These are phyloP conservation scores for Danielozyma ontarioensis DNA, from an alignment of 805 yeast genomes.

Conservation along the genomic window DNA sequence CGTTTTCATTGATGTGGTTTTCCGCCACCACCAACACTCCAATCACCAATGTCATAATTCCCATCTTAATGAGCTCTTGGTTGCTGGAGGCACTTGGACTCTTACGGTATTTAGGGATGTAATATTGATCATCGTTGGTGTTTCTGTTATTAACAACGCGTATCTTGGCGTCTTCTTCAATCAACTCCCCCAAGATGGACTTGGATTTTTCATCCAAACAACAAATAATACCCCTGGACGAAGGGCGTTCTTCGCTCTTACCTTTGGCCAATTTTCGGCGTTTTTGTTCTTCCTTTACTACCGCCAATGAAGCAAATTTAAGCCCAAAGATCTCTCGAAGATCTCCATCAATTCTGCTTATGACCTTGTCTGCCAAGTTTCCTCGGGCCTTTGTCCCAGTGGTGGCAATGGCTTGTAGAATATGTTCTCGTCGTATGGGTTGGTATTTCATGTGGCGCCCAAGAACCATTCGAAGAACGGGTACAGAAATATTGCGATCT, in stretches of 20 bases:
- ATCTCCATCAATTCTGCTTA: conserved; percentile 10
- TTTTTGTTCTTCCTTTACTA: conserved; percentile 1
- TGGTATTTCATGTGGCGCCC: conserved; percentile 17
- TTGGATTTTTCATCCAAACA: conserved; percentile 14
- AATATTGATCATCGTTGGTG: conserved; percentile 12
- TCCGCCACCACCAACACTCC: conserved; percentile 25
- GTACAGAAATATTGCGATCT: too few relatives aligned
- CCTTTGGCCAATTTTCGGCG: background rate
- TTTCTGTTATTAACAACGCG: conserved; percentile 5
- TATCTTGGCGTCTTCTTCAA: conserved; percentile 9
- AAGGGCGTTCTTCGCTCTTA: conserved; percentile 1
- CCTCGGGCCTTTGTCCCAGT: conserved; percentile 1
- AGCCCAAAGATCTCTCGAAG: conserved; percentile 25
- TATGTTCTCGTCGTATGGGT: conserved; percentile 19
- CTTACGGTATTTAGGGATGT: conserved; percentile 17
- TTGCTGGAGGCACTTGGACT: conserved; percentile 15
- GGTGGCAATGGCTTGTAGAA: conserved; percentile 5
- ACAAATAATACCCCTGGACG: conserved; percentile 17
- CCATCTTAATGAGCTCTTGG: conserved; percentile 23
- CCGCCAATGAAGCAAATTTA: conserved; percentile 14
- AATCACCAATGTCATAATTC: conserved; percentile 24
- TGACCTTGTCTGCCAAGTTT: conserved; percentile 10
- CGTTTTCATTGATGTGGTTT: conserved; percentile 24
- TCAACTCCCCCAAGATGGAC: conserved; percentile 20
- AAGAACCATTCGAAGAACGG: conserved; percentile 13